Evolutionary conservation across 176 grass and related monocot genomes (phyloP).

Genomic region (Rhynchospora tenuis): DNA sequence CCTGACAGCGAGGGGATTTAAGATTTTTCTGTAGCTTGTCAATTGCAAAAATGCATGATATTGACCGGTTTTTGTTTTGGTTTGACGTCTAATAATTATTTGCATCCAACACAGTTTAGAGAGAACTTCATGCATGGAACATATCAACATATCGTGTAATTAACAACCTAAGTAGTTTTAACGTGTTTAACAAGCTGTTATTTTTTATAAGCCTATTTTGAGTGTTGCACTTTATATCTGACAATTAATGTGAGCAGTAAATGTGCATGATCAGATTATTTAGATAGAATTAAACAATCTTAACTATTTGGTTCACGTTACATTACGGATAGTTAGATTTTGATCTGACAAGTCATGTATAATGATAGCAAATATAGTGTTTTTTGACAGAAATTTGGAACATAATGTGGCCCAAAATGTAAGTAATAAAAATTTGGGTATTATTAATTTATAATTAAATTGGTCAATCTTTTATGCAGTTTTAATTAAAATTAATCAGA

Average conservation of each 20-base stretch:
- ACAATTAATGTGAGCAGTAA: too few species aligned
- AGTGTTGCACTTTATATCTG: too few species aligned
- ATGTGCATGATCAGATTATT: too few species aligned
- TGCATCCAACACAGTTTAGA: not conserved
- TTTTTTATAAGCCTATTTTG: too few species aligned
- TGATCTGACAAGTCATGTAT: not conserved
- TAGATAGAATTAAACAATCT: too few species aligned
- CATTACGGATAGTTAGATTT: not conserved
- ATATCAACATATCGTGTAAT: too few species aligned
- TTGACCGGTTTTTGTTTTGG: not conserved
- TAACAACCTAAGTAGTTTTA: too few species aligned
- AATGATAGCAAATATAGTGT: not conserved
- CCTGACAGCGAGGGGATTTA: not conserved
- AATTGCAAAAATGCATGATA: not conserved
- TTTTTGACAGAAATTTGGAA: not conserved
- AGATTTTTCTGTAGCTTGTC: not conserved
- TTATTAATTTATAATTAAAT: not conserved
- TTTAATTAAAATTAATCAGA: too few species aligned
- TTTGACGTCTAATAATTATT: not conserved
- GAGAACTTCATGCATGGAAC: too few species aligned
- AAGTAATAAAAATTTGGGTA: not conserved
- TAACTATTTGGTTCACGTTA: not conserved
- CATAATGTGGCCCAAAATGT: not conserved
- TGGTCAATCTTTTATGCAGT: not conserved
- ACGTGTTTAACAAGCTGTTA: too few species aligned